Percentiles rank a stretch among this genome's conserved stretches.
Conservation (phyloP, 257 asterid genomes). For the Solanum arcanum region DNA sequence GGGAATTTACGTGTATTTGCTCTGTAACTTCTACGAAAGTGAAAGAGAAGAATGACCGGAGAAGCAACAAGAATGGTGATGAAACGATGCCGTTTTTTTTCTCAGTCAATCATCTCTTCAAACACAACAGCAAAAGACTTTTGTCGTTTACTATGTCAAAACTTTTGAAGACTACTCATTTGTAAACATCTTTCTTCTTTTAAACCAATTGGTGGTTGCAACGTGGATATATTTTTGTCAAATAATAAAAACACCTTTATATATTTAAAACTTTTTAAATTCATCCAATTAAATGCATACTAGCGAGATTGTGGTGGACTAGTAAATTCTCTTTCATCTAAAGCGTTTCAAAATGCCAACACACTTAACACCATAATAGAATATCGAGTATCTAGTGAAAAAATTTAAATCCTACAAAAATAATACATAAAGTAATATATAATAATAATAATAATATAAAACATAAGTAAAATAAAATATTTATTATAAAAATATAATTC, state of each 20-base stretch:
- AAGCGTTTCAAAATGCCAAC: no score
- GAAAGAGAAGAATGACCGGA: not conserved
- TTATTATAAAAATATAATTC: no score
- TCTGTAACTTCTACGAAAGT: not conserved
- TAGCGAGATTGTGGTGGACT: no score
- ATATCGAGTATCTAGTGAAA: no score
- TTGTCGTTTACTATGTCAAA: not conserved
- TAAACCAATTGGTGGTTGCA: not conserved
- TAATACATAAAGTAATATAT: no score
- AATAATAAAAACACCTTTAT: not conserved
- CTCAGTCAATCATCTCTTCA: not conserved
- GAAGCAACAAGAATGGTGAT: not conserved
- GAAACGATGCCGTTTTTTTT: not conserved
- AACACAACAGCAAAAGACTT: not conserved
- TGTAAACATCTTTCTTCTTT: not conserved
- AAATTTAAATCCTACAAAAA: no score
- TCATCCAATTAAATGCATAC: not conserved
- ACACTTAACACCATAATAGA: no score
- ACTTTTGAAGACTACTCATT: not conserved
- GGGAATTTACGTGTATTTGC: not conserved
- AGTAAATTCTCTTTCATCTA: no score
- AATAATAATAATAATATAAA: no score
- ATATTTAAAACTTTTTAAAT: not conserved
- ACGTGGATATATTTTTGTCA: accelerated
- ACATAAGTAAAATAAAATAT: no score